phyloP scores from a whole-genome alignment of 495 filamentous ascomycete genomes.

The Aspergillus asperescens region DNA sequence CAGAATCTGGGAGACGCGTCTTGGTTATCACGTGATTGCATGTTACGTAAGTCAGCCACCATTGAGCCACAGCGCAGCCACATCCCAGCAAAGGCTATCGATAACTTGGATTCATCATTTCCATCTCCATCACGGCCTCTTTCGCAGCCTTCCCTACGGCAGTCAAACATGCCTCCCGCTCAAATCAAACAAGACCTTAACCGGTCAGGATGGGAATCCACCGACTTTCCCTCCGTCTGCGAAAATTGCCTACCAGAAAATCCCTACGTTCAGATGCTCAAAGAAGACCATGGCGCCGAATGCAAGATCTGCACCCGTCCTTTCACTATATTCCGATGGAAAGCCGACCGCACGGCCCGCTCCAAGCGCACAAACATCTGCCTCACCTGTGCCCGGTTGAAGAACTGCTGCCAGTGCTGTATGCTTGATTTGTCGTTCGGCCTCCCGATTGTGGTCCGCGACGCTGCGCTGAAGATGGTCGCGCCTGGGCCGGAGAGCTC shows the following conservation, averaged over 20 bases:
- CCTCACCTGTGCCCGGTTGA: conserved; percentile 88
- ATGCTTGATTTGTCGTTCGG: conserved; percentile 97
- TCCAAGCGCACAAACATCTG: conserved; percentile 88
- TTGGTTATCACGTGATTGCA: neutral
- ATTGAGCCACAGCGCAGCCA: neutral
- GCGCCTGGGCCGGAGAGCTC: conserved; percentile 84
- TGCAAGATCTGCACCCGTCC: conserved; percentile 79
- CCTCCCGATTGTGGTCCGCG: conserved; percentile 84
- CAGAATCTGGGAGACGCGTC: too few species aligned
- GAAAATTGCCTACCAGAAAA: conserved; percentile 89
- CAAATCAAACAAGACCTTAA: conserved; percentile 96
- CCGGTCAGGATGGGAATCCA: conserved; percentile 91
- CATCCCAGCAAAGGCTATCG: conserved; percentile 21
- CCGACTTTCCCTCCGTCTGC: conserved; percentile 64
- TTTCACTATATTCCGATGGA: conserved; percentile 94
- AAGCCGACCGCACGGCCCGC: conserved; percentile 79
- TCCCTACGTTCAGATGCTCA: conserved; percentile 97
- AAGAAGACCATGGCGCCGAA: conserved; percentile 83
- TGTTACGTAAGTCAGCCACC: conserved; percentile 17
- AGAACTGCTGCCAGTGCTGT: conserved; percentile 98
- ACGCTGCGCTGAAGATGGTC: conserved; percentile 97
- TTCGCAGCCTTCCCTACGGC: neutral
- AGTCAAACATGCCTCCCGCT: conserved; percentile 41
- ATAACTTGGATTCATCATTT: conserved; percentile 16
- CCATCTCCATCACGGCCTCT: neutral